phyloP scores from a whole-genome alignment of 768 basidiomycete species.

The Amanita exitialis region DNA sequence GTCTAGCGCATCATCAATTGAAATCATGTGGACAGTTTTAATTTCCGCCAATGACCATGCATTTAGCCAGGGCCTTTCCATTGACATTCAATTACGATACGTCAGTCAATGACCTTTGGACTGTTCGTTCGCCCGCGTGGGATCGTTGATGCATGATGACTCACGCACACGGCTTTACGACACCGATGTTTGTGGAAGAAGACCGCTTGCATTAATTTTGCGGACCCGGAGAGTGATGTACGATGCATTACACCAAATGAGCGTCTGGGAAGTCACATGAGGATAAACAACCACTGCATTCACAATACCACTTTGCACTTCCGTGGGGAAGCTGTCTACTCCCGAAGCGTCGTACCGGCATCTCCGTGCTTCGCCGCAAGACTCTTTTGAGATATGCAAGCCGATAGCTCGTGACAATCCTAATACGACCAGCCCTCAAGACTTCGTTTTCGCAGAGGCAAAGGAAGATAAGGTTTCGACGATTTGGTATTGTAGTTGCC shows the following conservation, averaged over 20 bases:
- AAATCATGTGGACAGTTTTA: neutral
- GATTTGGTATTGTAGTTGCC: slow-evolving; percentile 18
- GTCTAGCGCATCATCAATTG: neutral
- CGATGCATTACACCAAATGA: slow-evolving; percentile 2
- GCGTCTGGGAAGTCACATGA: neutral
- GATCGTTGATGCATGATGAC: neutral
- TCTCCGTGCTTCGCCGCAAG: neutral
- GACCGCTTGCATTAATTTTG: neutral
- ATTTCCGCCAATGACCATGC: neutral
- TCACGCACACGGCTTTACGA: neutral
- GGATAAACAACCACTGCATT: neutral
- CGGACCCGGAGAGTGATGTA: no score
- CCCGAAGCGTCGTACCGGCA: neutral
- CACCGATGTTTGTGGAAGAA: neutral
- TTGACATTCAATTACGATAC: neutral
- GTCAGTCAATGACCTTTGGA: neutral
- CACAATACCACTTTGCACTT: no score
- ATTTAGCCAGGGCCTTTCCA: neutral
- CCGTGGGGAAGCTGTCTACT: neutral
- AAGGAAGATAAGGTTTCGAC: slow-evolving; percentile 31
- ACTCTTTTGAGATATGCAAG: neutral
- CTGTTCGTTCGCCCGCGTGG: neutral
- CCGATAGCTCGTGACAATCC: neutral
- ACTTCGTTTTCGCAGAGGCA: slow-evolving; percentile 32
- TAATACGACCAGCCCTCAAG: slow-evolving; percentile 31